Base-by-base conservation (phyloP, 192 early-diverging fungal species). In the Cetraspora pellucida region DNA sequence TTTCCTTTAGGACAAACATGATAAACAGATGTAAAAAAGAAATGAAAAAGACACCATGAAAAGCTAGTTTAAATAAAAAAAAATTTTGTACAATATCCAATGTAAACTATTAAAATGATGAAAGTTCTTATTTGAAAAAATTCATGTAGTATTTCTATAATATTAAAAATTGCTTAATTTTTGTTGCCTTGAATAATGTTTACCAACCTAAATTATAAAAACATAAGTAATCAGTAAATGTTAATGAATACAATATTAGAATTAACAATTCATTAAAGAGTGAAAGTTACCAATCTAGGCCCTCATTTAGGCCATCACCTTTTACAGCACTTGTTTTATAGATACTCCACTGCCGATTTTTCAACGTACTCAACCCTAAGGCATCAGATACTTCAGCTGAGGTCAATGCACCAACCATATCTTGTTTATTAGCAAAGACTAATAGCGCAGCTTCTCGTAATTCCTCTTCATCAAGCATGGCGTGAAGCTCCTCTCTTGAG, bases 341-440 rank as follows among this genome's bases (percentile, higher is more conserved):
- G 52, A 99, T 98, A 49, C 91, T 89, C 95, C 97, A 99, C 78
- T 94, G 93, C 65, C 97, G 81, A 79, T 92, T 95, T 84, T 94
- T 94, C 77, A 98, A 80, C 30, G 88, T 87, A 16, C 90, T 91
- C 81, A 99, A 82, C 8, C 94, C 93, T 43, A 99, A 83, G 6
- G 87, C 85, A 65, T 98, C 93, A 13, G 93, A 91, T 6, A 99
- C 92, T 83, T 98, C 93, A 9, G 95, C 91, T 23, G 91, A 88
- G 31, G 90, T 87, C 92, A 98, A 93, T 25, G 97, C 96, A 21
- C 94, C 94, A 58, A 88, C 89, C 91, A 97, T 94, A 82, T 99
- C 97, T 86, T 99, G 97, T 85, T 99, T 99, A 79, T 99, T 99
- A 52, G 97, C 97, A 85, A 98, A 90, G 63, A 99, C 96, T 63